Percentiles rank a stretch among this genome's conserved stretches.
Evolutionary conservation across 2,329 filamentous ascomycete species (phyloP).

Genomic region (Fusarium euwallaceae): DNA sequence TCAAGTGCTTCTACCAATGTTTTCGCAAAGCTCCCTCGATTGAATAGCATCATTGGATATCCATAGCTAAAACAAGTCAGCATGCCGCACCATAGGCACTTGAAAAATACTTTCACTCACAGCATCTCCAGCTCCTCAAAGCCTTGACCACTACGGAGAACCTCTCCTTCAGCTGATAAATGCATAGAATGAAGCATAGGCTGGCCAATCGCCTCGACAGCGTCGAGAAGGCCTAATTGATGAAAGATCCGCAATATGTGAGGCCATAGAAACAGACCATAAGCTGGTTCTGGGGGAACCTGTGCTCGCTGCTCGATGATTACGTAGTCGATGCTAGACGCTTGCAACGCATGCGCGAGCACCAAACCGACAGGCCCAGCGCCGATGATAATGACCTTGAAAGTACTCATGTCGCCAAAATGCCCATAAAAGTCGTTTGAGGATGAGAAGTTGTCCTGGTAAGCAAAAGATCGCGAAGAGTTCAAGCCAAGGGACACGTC

Average conservation of each 20-base stretch:
- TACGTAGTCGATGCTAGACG: constrained; percentile 15
- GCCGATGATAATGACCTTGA: constrained; percentile 27
- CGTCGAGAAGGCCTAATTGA: constrained; percentile 18
- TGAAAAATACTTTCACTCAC: rapidly evolving
- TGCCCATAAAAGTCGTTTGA: neutral
- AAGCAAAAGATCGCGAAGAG: neutral
- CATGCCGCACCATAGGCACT: neutral
- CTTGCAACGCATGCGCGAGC: constrained; percentile 22
- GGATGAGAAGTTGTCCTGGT: neutral
- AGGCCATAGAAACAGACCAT: constrained; percentile 27
- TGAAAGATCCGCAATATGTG: constrained; percentile 26
- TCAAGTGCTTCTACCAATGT: constrained; percentile 11
- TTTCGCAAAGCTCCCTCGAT: constrained; percentile 20
- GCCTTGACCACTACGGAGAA: neutral
- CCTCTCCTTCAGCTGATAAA: constrained; percentile 11
- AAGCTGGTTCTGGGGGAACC: constrained; percentile 22
- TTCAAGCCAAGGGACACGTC: neutral
- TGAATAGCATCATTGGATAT: constrained; percentile 27
- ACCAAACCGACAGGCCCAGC: constrained; percentile 24
- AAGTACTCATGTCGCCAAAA: constrained; percentile 3
- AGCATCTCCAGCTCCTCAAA: constrained; percentile 6
- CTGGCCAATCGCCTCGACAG: constrained; percentile 2
- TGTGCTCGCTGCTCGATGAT: constrained; percentile 29
- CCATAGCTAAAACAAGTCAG: constrained; percentile 4
- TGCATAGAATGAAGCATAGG: constrained; percentile 19